Percentiles rank a stretch among this genome's conserved stretches.
Evolutionary conservation across 257 asterid genomes (phyloP).

Genomic region (Solanum ossicruentum): DNA sequence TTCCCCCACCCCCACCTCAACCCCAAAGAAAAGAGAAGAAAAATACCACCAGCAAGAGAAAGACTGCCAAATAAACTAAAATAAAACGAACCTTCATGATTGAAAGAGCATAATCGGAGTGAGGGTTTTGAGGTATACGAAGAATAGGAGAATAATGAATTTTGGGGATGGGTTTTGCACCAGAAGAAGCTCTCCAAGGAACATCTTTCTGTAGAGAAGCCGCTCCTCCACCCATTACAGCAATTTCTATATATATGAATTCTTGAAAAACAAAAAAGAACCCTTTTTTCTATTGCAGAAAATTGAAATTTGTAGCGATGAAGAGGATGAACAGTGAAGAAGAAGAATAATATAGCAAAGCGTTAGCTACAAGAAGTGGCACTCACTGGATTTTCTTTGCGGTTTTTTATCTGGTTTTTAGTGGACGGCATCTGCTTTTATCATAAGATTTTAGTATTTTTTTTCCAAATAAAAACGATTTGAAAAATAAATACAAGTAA

Average conservation of each 20-base stretch:
- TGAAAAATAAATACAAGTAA: too few species aligned
- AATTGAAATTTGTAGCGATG: background rate
- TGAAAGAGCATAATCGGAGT: conserved; percentile 49
- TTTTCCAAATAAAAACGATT: background rate
- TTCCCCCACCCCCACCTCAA: background rate
- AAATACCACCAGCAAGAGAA: background rate
- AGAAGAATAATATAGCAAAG: background rate
- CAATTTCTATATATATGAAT: background rate
- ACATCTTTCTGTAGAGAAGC: conserved; percentile 49
- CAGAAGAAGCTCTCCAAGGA: conserved; percentile 71
- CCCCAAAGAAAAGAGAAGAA: background rate
- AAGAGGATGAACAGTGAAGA: background rate
- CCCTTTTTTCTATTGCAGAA: background rate
- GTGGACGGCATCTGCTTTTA: background rate
- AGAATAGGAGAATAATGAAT: conserved; percentile 82
- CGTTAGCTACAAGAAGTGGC: background rate
- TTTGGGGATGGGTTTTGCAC: conserved; percentile 69
- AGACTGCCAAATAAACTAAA: background rate
- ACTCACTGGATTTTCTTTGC: background rate
- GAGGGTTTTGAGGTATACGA: conserved; percentile 55
- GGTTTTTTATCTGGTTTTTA: background rate
- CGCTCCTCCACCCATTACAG: conserved; percentile 47
- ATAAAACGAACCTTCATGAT: conserved; percentile 53
- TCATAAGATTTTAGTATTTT: background rate
- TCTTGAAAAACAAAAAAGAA: background rate